A percentile compares a stretch with the other conserved stretches of the same genome.
These are phyloP conservation scores for Penicillium oxalicum DNA, from an alignment of 2,329 filamentous ascomycete genomes.

Conservation along the genomic window DNA sequence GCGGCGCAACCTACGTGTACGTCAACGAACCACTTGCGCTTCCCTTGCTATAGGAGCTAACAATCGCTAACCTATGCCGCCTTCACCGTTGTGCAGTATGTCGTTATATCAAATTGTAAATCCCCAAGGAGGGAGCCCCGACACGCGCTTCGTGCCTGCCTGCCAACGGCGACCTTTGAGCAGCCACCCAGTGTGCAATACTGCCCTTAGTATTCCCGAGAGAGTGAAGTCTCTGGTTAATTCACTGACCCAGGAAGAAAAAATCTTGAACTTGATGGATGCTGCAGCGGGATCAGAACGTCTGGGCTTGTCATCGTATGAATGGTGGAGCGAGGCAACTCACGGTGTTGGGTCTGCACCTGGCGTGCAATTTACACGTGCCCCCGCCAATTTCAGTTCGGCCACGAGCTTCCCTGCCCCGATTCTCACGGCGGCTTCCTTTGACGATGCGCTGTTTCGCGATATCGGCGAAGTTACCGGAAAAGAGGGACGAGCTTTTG, in stretches of 20 bases:
- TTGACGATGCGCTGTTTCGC: slow-evolving; percentile 46
- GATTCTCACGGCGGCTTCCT: slow-evolving; percentile 55
- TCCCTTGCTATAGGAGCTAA: no score
- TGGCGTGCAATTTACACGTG: slow-evolving; percentile 46
- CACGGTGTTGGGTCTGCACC: slow-evolving; percentile 51
- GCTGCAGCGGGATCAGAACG: slow-evolving; percentile 5
- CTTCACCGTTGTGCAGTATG: background rate
- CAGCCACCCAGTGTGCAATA: background rate
- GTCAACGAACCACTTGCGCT: background rate
- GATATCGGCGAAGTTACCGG: slow-evolving; percentile 32
- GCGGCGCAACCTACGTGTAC: slow-evolving; percentile 5
- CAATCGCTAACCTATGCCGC: background rate
- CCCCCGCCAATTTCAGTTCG: slow-evolving; percentile 47
- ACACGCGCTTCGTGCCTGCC: background rate
- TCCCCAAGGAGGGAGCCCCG: background rate
- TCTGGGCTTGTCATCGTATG: slow-evolving; percentile 52
- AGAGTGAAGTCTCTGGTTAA: background rate
- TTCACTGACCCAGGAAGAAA: slow-evolving; percentile 47
- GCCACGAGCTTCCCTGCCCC: slow-evolving; percentile 60
- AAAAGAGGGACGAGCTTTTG: slow-evolving; percentile 60
- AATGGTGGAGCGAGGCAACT: slow-evolving; percentile 58
- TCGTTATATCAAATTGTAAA: background rate
- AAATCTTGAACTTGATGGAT: slow-evolving; percentile 44
- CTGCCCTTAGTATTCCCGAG: background rate
- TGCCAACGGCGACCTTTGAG: background rate